Conservation (phyloP, 352 stramenopile genomes). For the Phytophthora sansomeana region DNA sequence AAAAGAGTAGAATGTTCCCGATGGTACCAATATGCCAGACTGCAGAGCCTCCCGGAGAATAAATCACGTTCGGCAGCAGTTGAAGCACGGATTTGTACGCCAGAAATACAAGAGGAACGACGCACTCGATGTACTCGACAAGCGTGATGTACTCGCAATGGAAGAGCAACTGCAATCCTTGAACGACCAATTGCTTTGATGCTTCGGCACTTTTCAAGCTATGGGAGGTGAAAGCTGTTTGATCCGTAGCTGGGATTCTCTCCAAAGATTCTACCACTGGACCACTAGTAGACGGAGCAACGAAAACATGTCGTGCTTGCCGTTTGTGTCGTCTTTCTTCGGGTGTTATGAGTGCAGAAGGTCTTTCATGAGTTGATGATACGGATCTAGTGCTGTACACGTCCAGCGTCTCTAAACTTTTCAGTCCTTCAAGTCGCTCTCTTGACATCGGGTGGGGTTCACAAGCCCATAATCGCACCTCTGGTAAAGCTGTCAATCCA, state of each 20-base stretch:
- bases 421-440: not conserved
- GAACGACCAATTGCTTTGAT: too few species aligned
- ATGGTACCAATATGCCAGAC: not conserved
- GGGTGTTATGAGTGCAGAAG: too few species aligned
- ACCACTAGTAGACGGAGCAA: too few species aligned
- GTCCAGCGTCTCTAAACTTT: not conserved
- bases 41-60: slow-evolving; percentile 15
- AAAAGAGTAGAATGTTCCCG: slow-evolving; percentile 26
- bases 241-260: too few species aligned
- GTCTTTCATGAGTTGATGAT: too few species aligned
- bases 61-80: slow-evolving; percentile 40
- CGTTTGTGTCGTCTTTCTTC: too few species aligned
- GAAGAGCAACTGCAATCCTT: not conserved
- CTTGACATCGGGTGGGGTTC: not conserved
- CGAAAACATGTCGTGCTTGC: too few species aligned
- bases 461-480: slow-evolving; percentile 9
- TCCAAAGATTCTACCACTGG: too few species aligned
- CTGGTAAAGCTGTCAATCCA: too few species aligned
- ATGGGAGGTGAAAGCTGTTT: too few species aligned
- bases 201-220: too few species aligned
- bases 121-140: not conserved
- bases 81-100: slow-evolving; percentile 29
- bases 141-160: not conserved
- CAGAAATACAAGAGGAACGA: not conserved
- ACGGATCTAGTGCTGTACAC: too few species aligned